A percentile compares a stretch with the other conserved stretches of the same genome.
Conservation (phyloP, 2,329 filamentous ascomycete genomes). For the Lanzia echinophila region DNA sequence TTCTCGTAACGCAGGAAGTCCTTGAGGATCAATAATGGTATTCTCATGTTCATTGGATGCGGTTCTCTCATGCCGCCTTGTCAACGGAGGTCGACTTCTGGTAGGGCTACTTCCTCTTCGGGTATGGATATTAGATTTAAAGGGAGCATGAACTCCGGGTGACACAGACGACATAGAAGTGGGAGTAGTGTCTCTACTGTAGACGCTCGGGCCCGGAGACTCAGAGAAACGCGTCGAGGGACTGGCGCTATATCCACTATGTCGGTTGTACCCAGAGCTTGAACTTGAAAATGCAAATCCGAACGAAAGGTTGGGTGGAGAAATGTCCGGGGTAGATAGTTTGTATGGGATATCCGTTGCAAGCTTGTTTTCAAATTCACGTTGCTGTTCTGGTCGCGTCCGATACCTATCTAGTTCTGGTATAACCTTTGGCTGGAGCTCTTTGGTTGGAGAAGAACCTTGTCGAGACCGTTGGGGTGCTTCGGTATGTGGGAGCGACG, state of each 20-base stretch:
- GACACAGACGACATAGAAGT: conserved; percentile 73
- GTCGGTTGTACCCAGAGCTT: conserved; percentile 34
- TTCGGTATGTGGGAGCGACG: conserved; percentile 31
- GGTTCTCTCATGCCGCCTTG: conserved; percentile 50
- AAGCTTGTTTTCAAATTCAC: conserved; percentile 27
- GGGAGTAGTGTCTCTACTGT: conserved; percentile 72
- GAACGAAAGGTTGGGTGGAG: conserved; percentile 61
- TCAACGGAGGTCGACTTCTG: conserved; percentile 52
- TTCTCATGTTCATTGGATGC: conserved; percentile 44
- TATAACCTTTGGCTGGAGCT: conserved; percentile 35
- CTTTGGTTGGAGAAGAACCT: conserved; percentile 13
- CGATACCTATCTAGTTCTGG: conserved; percentile 58
- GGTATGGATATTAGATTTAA: conserved; percentile 36
- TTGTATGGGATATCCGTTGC: conserved; percentile 46
- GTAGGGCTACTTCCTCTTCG: conserved; percentile 48
- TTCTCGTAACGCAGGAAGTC: conserved; percentile 60
- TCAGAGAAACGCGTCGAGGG: conserved; percentile 71
- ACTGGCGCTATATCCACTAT: conserved; percentile 53
- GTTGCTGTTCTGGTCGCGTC: conserved; percentile 36
- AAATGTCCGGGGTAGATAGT: conserved; percentile 56
- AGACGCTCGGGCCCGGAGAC: conserved; percentile 61
- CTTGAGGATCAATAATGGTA: conserved; percentile 44
- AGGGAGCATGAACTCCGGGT: conserved; percentile 48
- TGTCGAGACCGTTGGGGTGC: conserved; percentile 34
- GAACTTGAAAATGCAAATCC: conserved; percentile 8